Conservation (phyloP, 441 rosid species). For the Omphalea diandra region DNA sequence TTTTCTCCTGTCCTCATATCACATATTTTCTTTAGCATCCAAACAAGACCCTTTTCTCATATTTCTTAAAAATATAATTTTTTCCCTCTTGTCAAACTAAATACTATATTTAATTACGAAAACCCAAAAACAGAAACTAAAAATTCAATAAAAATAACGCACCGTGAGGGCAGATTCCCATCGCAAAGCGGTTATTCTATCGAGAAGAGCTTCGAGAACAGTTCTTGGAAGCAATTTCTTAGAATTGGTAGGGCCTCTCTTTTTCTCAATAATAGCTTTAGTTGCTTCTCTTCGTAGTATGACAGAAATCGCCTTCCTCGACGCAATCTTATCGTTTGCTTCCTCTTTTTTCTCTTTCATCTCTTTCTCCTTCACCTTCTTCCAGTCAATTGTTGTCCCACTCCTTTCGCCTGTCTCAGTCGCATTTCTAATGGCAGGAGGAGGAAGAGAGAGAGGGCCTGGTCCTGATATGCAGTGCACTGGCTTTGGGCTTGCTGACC, state of each 20-base stretch:
- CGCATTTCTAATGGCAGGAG: not conserved
- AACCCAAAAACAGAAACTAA: no score
- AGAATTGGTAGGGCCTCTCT: constrained; percentile 61
- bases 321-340: constrained; percentile 61
- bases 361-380: constrained; percentile 45
- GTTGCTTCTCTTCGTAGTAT: constrained; percentile 81
- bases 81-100: no score
- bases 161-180: constrained; percentile 97
- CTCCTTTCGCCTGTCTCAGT: constrained; percentile 31
- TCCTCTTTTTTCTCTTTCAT: constrained; percentile 52
- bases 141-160: not conserved
- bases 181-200: constrained; percentile 68
- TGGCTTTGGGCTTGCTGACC: no score
- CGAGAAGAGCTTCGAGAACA: constrained; percentile 86
- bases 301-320: constrained; percentile 73
- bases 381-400: constrained; percentile 31
- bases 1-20: no score
- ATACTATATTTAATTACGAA: no score
- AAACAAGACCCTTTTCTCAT: no score
- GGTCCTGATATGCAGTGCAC: no score
- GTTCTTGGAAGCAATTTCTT: constrained; percentile 76
- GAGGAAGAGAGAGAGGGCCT: constrained; percentile 12
- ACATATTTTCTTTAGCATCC: no score
- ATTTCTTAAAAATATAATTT: no score
- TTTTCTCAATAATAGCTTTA: constrained; percentile 75